Percentiles rank a stretch among this genome's conserved stretches.
Conservation (phyloP, 306 rosid species). For the Mimosa bimucronata region DNA sequence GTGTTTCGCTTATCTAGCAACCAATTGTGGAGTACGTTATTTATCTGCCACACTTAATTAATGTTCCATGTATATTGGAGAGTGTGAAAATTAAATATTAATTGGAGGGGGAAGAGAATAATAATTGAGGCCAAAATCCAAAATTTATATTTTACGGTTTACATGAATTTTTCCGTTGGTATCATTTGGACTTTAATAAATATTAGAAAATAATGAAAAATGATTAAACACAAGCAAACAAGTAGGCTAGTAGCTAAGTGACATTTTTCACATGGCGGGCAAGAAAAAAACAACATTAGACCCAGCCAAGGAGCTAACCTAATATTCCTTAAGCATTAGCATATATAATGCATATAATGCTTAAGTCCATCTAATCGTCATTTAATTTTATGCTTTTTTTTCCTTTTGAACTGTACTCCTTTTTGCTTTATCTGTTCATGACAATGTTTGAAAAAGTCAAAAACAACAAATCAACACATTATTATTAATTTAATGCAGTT, state of each 20-base stretch:
- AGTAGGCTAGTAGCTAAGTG: not conserved
- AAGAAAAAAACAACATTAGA: not conserved
- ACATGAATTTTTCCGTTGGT: not conserved
- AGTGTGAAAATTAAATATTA: no score
- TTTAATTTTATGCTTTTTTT: not conserved
- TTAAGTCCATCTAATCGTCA: not conserved
- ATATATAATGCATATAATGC: not conserved
- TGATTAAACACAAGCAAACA: not conserved
- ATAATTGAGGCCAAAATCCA: not conserved
- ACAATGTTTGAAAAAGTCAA: not conserved
- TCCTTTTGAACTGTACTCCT: not conserved
- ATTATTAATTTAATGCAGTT: not conserved
- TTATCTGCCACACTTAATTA: no score
- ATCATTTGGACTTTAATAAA: not conserved
- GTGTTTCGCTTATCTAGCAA: not conserved
- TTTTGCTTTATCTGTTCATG: not conserved
- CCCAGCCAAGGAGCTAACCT: constrained; percentile 1
- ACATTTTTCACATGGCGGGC: constrained; percentile 12
- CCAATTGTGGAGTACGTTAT: not conserved
- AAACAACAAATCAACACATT: not conserved
- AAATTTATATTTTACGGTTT: not conserved
- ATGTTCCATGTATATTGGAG: not conserved
- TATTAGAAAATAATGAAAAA: not conserved
- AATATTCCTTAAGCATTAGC: not conserved
- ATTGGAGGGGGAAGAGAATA: no score